Evolutionary conservation across 192 early-diverging fungal species (phyloP).

Genomic region (Backusella tuberculispora): DNA sequence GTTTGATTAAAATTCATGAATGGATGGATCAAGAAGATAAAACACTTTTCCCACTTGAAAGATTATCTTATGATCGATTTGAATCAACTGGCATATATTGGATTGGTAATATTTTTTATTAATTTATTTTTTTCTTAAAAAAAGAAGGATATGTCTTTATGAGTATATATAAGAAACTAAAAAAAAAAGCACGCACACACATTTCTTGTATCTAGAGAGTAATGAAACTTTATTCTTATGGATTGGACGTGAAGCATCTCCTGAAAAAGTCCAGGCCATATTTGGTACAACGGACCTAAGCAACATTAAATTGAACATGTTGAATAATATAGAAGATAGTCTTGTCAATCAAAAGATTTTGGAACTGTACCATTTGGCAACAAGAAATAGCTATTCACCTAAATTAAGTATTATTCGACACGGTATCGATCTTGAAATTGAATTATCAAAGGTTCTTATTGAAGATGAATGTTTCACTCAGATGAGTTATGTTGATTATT

Average conservation of each 20-base stretch:
- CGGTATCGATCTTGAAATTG: conserved; percentile 82
- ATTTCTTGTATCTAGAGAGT: conserved; percentile 60
- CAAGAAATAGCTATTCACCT: background rate
- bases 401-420: conserved; percentile 81
- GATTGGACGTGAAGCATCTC: conserved; percentile 76
- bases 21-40: conserved; percentile 53
- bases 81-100: conserved; percentile 78
- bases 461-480: conserved; percentile 91
- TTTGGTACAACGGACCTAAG: conserved; percentile 83
- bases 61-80: conserved; percentile 72
- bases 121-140: too few relatives aligned
- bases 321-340: background rate
- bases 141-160: background rate
- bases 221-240: conserved; percentile 80
- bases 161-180: background rate
- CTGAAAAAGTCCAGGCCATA: conserved; percentile 68
- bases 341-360: background rate
- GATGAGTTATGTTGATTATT: conserved; percentile 92
- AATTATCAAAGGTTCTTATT: conserved; percentile 75
- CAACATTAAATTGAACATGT: conserved; percentile 64
- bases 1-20: conserved; percentile 73
- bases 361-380: background rate
- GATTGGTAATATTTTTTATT: conserved; percentile 51
- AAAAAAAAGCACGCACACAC: too few relatives aligned
- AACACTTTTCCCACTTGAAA: conserved; percentile 28